phyloP scores from a whole-genome alignment of 2,329 filamentous ascomycete species.

The Fusarium hainanense region DNA sequence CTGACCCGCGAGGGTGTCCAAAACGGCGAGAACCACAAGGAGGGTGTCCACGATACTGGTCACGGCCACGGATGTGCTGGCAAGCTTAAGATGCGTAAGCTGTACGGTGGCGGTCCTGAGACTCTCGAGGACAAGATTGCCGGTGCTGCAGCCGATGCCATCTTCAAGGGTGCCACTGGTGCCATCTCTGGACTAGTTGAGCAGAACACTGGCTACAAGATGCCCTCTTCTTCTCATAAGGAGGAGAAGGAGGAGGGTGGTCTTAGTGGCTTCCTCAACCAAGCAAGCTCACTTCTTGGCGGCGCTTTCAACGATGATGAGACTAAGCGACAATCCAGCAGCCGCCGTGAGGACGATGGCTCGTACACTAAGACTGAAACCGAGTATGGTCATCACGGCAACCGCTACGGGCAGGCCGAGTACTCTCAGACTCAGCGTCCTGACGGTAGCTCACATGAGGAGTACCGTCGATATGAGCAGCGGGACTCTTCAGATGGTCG shows the following conservation, averaged over 20 bases:
- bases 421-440: slow-evolving; percentile 68
- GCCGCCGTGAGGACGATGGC: slow-evolving; percentile 67
- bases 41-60: slow-evolving; percentile 83
- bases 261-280: slow-evolving; percentile 76
- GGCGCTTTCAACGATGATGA: slow-evolving; percentile 67
- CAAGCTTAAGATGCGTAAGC: slow-evolving; percentile 82
- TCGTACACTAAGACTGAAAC: slow-evolving; percentile 70
- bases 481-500: slow-evolving; percentile 55
- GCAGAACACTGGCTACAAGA: slow-evolving; percentile 58
- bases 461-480: slow-evolving; percentile 73
- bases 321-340: slow-evolving; percentile 64
- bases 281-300: slow-evolving; percentile 74
- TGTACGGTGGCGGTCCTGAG: slow-evolving; percentile 59
- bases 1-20: slow-evolving; percentile 82
- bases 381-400: slow-evolving; percentile 68
- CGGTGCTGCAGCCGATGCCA: slow-evolving; percentile 64
- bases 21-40: slow-evolving; percentile 84
- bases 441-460: slow-evolving; percentile 66
- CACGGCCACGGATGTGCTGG: slow-evolving; percentile 85
- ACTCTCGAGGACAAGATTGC: slow-evolving; percentile 68
- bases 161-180: slow-evolving; percentile 68
- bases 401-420: slow-evolving; percentile 70
- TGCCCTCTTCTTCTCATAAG: slow-evolving; percentile 49
- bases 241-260: slow-evolving; percentile 69
- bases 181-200: slow-evolving; percentile 60